Evolutionary conservation across 148 eudicot species (phyloP), one percentile per base, ranked within the genome.

Genomic region (Camellia lanceoleosa): DNA sequence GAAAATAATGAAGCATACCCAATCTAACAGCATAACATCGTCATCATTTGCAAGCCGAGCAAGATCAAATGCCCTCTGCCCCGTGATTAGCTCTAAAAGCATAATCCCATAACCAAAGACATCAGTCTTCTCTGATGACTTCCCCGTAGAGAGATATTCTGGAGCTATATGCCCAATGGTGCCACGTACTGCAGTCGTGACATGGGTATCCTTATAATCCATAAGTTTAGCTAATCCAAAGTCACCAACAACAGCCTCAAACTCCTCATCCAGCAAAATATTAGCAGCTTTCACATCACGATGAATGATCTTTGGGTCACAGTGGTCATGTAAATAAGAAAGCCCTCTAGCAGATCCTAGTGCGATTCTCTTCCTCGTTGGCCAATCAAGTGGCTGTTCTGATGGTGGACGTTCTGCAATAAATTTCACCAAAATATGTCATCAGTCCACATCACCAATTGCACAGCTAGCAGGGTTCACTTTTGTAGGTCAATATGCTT

Each of bases 231-330:
- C 88, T 64, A 86, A 79, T 51, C 88, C 88, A 83, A 86, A 86
- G 70, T 83, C 88, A 66, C 86, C 85, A 68, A 86, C 86, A 54
- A 86, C 88, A 55, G 88, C 88, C 68, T 85, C 87, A 65, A 85
- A 85, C n/a, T 85, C 87, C 70, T 85, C 87, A 71, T 85, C 87
- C 83, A 85, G 79, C 76, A 86, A 78, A 19, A 86, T 86, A 80
- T 86, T 86, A 67, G 88, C 88, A 23, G 88, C 88, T 83, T 86
- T 83, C 16, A 86, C 88, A 55, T 86, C 88, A 78, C 88, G 88
- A 66, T 86, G 88, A 67, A 86, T 86, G 19, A 86, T 86, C 77
- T 85, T 85, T 8, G 85, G 85, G 77, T 85, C 88, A 74, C 88
- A 85, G 43, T 82, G 86, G 54, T 83, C 88, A 67, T 86, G 88